Conservation (phyloP, 371 early-diverging fungal genomes). For the Entomophthora muscae region DNA sequence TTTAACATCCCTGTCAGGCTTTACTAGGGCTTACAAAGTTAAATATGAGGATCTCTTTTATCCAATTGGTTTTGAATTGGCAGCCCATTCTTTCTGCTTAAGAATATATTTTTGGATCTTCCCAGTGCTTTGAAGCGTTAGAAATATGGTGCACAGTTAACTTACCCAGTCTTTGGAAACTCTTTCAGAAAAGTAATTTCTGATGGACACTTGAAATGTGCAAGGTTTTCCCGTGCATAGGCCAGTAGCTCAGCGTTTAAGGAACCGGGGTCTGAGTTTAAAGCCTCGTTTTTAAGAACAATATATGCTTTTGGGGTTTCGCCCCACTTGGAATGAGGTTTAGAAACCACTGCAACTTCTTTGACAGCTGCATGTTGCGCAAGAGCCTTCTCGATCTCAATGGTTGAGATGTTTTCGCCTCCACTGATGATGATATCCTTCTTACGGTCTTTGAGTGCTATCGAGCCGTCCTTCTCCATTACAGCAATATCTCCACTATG, state of each 20-base stretch:
- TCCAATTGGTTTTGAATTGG: no score
- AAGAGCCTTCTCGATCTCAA: slow-evolving; percentile 45
- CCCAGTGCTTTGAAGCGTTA: slow-evolving; percentile 17
- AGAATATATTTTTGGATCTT: slow-evolving; percentile 29
- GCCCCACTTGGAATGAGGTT: slow-evolving; percentile 47
- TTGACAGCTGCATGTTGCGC: slow-evolving; percentile 29
- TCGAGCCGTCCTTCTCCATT: slow-evolving; percentile 39
- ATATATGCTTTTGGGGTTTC: slow-evolving; percentile 48
- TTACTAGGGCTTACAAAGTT: no score
- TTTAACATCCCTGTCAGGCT: no score
- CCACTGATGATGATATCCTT: slow-evolving; percentile 59
- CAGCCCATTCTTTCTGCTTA: slow-evolving; percentile 23
- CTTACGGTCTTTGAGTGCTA: slow-evolving; percentile 39
- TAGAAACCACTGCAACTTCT: slow-evolving; percentile 40
- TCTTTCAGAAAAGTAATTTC: slow-evolving; percentile 21
- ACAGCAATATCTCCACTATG: slow-evolving; percentile 54
- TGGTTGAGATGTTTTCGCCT: slow-evolving; percentile 50
- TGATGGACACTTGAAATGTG: slow-evolving; percentile 29
- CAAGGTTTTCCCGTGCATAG: slow-evolving; percentile 26
- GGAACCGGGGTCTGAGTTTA: slow-evolving; percentile 12
- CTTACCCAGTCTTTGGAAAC: slow-evolving; percentile 23
- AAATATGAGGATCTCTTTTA: no score
- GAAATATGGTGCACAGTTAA: background rate
- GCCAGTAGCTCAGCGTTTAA: slow-evolving; percentile 17
- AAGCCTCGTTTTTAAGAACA: slow-evolving; percentile 21